phyloP scores from a whole-genome alignment of 2,329 filamentous ascomycete species.

The Metarhizium brunneum region DNA sequence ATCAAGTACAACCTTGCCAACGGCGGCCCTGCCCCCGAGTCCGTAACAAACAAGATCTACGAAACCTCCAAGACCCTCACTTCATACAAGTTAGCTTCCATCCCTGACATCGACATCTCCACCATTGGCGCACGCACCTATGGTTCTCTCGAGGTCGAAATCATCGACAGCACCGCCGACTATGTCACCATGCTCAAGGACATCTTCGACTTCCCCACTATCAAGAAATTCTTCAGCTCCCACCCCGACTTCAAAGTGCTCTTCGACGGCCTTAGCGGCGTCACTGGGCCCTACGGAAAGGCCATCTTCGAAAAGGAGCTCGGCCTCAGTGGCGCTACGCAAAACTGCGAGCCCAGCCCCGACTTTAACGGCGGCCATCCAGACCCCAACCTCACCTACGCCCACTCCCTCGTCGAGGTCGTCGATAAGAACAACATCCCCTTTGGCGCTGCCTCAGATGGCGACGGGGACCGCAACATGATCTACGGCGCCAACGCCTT shows the following conservation, averaged over 20 bases:
- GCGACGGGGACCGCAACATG: conserved; percentile 99
- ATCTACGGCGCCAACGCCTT: conserved; percentile 97
- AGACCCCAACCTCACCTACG: conserved; percentile 95
- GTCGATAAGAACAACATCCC: conserved; percentile 88
- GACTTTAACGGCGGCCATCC: conserved; percentile 98
- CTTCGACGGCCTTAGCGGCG: conserved; percentile 89
- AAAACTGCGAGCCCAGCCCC: conserved; percentile 86
- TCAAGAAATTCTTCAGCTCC: conserved; percentile 82
- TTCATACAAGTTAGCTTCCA: conserved; percentile 84
- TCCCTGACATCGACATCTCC: conserved; percentile 76
- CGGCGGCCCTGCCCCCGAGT: conserved; percentile 89
- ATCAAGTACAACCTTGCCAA: conserved; percentile 99
- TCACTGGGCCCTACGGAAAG: conserved; percentile 89
- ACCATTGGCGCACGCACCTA: conserved; percentile 78
- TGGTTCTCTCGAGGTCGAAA: conserved; percentile 82
- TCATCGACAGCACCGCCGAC: conserved; percentile 87
- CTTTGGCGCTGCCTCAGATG: conserved; percentile 93
- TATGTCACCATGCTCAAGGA: conserved; percentile 95
- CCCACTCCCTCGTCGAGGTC: conserved; percentile 84
- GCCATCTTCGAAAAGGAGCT: conserved; percentile 95
- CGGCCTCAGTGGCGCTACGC: conserved; percentile 66
- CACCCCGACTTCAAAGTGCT: conserved; percentile 94
- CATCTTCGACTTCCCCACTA: conserved; percentile 95
- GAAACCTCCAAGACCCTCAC: conserved; percentile 81
- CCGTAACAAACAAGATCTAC: conserved; percentile 97